Evolutionary conservation across 371 early-diverging fungal species (phyloP).

Genomic region (Antonospora locustae): DNA sequence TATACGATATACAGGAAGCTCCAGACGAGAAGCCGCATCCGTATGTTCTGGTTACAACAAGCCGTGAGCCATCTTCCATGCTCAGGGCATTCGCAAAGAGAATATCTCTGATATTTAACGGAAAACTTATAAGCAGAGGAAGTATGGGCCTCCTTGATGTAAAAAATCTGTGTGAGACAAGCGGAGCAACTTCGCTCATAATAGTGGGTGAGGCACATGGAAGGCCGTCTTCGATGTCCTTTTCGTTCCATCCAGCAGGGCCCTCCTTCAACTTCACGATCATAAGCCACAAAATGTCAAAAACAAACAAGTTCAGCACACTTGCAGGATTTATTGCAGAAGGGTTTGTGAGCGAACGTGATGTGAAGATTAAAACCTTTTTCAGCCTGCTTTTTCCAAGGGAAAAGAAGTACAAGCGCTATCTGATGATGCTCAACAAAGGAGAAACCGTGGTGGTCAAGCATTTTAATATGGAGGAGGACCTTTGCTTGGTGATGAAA

Average conservation of each 20-base stretch:
- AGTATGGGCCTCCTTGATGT: constrained; percentile 37
- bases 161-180: constrained; percentile 29
- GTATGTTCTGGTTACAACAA: constrained; percentile 48
- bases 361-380: constrained; percentile 18
- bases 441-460: constrained; percentile 49
- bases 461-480: constrained; percentile 42
- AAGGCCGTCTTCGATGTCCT: constrained; percentile 33
- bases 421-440: constrained; percentile 44
- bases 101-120: constrained; percentile 44
- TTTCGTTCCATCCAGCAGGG: constrained; percentile 49
- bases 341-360: constrained; percentile 23
- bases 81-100: constrained; percentile 46
- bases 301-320: constrained; percentile 7
- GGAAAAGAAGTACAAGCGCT: constrained; percentile 32
- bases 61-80: constrained; percentile 35
- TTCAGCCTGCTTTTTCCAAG: constrained; percentile 26
- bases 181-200: constrained; percentile 44
- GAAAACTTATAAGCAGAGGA: constrained; percentile 41
- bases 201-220: constrained; percentile 50
- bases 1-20: constrained; percentile 31
- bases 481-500: constrained; percentile 41
- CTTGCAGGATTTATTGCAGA: constrained; percentile 15
- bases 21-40: constrained; percentile 22
- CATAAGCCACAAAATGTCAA: constrained; percentile 13
- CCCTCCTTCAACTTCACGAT: constrained; percentile 46